phyloP scores from a whole-genome alignment of 257 asterid genomes.

The Solanum megistacrolobum region DNA sequence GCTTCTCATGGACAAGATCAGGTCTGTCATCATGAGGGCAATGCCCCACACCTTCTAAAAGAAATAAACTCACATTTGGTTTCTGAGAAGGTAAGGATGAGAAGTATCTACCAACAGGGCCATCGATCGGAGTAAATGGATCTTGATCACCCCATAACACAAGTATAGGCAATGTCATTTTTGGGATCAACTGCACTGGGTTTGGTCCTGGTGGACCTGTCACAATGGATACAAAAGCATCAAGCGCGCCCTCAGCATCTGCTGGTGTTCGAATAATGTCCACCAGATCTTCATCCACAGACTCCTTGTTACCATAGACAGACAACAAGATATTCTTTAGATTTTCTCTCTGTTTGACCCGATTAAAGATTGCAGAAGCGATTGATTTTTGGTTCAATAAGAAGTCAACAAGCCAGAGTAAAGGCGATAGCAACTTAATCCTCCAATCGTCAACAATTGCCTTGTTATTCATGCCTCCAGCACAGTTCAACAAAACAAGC shows the following conservation, averaged over 20 bases:
- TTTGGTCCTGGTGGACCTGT: slow-evolving; percentile 96
- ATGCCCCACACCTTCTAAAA: slow-evolving; percentile 84
- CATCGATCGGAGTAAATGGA: slow-evolving; percentile 83
- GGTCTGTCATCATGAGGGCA: slow-evolving; percentile 98
- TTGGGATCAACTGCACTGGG: slow-evolving; percentile 64
- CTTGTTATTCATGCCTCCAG: slow-evolving; percentile 98
- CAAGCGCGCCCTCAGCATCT: slow-evolving; percentile 80
- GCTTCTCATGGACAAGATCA: slow-evolving; percentile 64
- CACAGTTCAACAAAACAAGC: slow-evolving; percentile 78
- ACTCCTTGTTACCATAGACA: slow-evolving; percentile 67
- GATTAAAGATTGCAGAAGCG: slow-evolving; percentile 54
- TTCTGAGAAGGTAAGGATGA: slow-evolving; percentile 37
- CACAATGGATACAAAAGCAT: slow-evolving; percentile 85
- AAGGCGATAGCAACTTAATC: slow-evolving; percentile 61
- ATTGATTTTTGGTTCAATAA: slow-evolving; percentile 55
- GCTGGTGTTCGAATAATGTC: slow-evolving; percentile 88
- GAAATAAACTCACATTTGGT: slow-evolving; percentile 44
- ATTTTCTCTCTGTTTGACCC: slow-evolving; percentile 57
- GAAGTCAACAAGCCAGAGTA: slow-evolving; percentile 80
- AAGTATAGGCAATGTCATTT: slow-evolving; percentile 47
- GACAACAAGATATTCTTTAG: slow-evolving; percentile 50
- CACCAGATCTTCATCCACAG: slow-evolving; percentile 80
- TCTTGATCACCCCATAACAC: slow-evolving; percentile 84
- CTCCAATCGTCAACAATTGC: slow-evolving; percentile 98
- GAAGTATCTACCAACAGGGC: slow-evolving; percentile 92